Conservation (phyloP, 2,329 filamentous ascomycete species). For the Lojkania enalia region DNA sequence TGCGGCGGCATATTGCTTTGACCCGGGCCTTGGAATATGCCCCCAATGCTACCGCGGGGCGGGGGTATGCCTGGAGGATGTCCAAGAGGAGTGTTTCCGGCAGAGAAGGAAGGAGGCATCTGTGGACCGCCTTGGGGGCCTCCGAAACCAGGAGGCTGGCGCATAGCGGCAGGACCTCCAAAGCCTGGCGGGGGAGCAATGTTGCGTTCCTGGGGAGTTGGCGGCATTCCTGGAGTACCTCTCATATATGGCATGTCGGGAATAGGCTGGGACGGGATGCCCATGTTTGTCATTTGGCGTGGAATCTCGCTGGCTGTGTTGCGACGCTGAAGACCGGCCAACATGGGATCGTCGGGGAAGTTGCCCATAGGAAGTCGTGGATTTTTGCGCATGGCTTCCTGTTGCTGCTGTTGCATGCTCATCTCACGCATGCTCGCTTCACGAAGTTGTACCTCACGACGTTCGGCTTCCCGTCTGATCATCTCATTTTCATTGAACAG, state of each 20-base stretch:
- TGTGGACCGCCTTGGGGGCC: slow-evolving; percentile 25
- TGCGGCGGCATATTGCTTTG: slow-evolving; percentile 32
- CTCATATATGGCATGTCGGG: slow-evolving; percentile 42
- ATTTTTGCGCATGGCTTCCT: slow-evolving; percentile 42
- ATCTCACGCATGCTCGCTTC: slow-evolving; percentile 26
- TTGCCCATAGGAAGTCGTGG: slow-evolving; percentile 38
- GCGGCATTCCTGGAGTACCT: slow-evolving; percentile 41
- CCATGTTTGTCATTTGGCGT: slow-evolving; percentile 46
- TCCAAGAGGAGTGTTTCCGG: slow-evolving; percentile 43
- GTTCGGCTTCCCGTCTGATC: slow-evolving; percentile 21
- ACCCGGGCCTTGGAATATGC: slow-evolving; percentile 29
- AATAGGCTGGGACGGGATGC: slow-evolving; percentile 45
- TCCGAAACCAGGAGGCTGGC: slow-evolving; percentile 41
- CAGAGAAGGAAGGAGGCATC: slow-evolving; percentile 31
- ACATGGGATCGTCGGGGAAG: slow-evolving; percentile 37
- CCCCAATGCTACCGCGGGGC: slow-evolving; percentile 33
- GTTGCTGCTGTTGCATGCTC: slow-evolving; percentile 29
- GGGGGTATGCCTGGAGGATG: slow-evolving; percentile 42
- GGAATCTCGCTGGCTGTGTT: slow-evolving; percentile 40
- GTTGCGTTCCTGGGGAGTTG: slow-evolving; percentile 42
- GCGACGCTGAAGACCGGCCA: slow-evolving; percentile 40
- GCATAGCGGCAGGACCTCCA: slow-evolving; percentile 33
- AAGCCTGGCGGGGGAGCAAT: slow-evolving; percentile 44
- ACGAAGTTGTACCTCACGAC: slow-evolving; percentile 33
- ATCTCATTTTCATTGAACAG: slow-evolving; percentile 39